Base-by-base conservation (phyloP, 129 eudicot genomes). In the Gnaphalium uliginosum region DNA sequence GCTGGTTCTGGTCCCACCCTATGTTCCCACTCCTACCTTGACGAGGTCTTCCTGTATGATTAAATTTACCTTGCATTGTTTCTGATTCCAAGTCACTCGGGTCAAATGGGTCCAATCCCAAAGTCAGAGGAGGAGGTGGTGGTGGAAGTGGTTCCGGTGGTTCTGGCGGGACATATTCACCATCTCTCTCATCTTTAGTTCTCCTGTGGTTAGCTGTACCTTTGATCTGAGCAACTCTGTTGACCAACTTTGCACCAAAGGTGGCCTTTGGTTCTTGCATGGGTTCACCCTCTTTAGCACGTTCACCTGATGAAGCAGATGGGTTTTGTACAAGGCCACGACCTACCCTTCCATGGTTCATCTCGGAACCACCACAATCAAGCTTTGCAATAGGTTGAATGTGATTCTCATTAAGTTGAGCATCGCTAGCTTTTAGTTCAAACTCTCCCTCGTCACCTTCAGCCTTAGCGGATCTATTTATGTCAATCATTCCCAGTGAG, bases 11-110 rank as follows among this genome's bases (percentile, higher is more conserved):
- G 46, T 79, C 87, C 81, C 82, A 81, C 21, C 70, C 86, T 35
- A 80, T 30, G 57, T 50, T 65, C 66, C 85, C 87, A 37, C 71
- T 74, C 43, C 80, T 74, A 68, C 79, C 87, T 58, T 81, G 85
- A 70, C 67, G 60, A 19, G 82, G 78, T 27, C 86, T 88, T 43
- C 85, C 89, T 69, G 68, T n/a, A 57, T 82, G 89, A 22, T 77
- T 67, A 8, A 70, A 84, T 21, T 75, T 64, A 68, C 67, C 71
- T 9, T 78, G 79, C 48, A 65, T 62, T 29, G 79, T 75, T 63
- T 79, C 83, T 22, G 74, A 67, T 37, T 53, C 79, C 83, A 74
- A 37, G 54, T 67, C 79, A 56, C 51, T 57, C 10, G 78, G 75
- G 69, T 83, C 83, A 73, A 30, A 79, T 64, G 79, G 68, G 32